A percentile compares a stretch with the other conserved stretches of the same genome.
Evolutionary conservation across 495 filamentous ascomycete genomes (phyloP).

Genomic region (Glutinoglossum americanum): DNA sequence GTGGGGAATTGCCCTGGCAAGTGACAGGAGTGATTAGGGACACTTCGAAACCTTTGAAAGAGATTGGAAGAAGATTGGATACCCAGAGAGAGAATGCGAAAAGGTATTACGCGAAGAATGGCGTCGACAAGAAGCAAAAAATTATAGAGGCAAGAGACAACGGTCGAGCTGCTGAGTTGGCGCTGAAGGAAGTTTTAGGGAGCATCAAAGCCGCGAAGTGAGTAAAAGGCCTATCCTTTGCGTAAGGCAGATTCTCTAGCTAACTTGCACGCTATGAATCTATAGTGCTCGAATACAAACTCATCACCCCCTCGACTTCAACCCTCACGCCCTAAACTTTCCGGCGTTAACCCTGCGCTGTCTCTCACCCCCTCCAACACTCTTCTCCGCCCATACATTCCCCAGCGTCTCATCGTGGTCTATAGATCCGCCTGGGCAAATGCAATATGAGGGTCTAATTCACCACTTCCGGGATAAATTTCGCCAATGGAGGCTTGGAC

Average conservation of each 20-base stretch:
- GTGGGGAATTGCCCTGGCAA: background rate
- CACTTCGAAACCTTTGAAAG: constrained; percentile 29
- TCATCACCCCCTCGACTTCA: constrained; percentile 54
- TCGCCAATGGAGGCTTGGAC: constrained; percentile 27
- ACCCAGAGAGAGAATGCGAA: constrained; percentile 15
- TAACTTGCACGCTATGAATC: background rate
- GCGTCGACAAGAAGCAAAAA: constrained; percentile 35
- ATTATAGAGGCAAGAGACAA: constrained; percentile 43
- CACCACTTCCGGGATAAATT: constrained; percentile 43
- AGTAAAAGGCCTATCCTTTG: constrained; percentile 8
- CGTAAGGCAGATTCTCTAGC: background rate
- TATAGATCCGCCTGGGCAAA: constrained; percentile 41
- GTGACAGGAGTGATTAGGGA: background rate
- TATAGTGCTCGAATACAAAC: constrained; percentile 20
- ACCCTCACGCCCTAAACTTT: constrained; percentile 59
- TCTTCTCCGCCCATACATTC: constrained; percentile 48
- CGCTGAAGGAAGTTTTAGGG: constrained; percentile 56
- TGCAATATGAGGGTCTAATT: constrained; percentile 48
- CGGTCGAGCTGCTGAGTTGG: constrained; percentile 59
- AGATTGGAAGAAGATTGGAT: background rate
- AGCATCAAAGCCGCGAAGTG: constrained; percentile 69
- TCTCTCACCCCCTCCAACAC: constrained; percentile 52
- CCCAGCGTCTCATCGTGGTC: constrained; percentile 53
- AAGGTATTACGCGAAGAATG: constrained; percentile 22
- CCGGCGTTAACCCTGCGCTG: constrained; percentile 62